Evolutionary conservation across 225 moss, liverwort and hornwort genomes (phyloP).

Genomic region (Physcomitrellopsis africana): DNA sequence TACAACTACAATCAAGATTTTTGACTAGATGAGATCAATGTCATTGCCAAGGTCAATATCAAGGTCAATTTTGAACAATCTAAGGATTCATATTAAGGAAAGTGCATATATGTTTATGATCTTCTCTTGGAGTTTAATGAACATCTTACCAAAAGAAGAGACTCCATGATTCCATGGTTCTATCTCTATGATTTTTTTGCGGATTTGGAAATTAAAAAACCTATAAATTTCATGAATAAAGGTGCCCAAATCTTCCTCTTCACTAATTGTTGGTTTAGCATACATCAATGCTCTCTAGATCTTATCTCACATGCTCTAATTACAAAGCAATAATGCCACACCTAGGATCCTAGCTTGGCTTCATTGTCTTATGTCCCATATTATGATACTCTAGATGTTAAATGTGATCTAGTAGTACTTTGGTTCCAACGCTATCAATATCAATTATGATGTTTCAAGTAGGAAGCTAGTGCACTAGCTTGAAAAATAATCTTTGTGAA

Average conservation of each 20-base stretch:
- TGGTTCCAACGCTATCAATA: slow-evolving; percentile 41
- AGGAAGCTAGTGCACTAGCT: slow-evolving; percentile 55
- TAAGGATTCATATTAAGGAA: slow-evolving; percentile 35
- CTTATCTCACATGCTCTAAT: slow-evolving; percentile 71
- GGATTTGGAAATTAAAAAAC: slow-evolving; percentile 57
- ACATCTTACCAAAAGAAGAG: slow-evolving; percentile 53
- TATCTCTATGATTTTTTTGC: slow-evolving; percentile 61
- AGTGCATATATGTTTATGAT: slow-evolving; percentile 63
- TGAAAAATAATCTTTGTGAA: slow-evolving; percentile 47
- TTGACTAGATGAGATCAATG: background rate
- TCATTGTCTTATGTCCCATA: slow-evolving; percentile 77
- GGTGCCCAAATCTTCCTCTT: slow-evolving; percentile 65
- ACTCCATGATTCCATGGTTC: slow-evolving; percentile 56
- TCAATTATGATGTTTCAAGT: slow-evolving; percentile 53
- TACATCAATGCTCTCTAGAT: slow-evolving; percentile 75
- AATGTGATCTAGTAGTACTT: slow-evolving; percentile 89
- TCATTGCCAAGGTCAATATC: slow-evolving; percentile 28
- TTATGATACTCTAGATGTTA: slow-evolving; percentile 77
- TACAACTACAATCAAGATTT: background rate
- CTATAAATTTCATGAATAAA: slow-evolving; percentile 37
- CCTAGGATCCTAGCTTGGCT: slow-evolving; percentile 42
- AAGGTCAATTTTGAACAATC: background rate
- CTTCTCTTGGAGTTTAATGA: slow-evolving; percentile 70
- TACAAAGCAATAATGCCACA: slow-evolving; percentile 61
- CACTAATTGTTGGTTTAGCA: slow-evolving; percentile 66